Base-by-base conservation (phyloP, 768 basidiomycete species). In the Amanita rimosa region DNA sequence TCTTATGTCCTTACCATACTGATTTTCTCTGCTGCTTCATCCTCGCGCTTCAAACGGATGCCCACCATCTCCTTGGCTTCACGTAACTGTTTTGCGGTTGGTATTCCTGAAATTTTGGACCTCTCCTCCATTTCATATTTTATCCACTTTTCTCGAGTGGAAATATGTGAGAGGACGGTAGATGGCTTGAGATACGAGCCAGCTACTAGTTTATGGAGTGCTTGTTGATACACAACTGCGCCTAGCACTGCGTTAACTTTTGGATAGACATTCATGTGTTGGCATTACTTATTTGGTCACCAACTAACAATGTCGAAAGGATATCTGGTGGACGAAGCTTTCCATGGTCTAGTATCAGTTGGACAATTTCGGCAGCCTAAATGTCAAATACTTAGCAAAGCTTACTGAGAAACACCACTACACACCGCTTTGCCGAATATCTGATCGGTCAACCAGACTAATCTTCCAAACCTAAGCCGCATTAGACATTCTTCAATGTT, bases 401-500 rank as follows among this genome's bases (percentile, higher is more conserved):
- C 44, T 48, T 27, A 31, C 8, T 48, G 34, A 47, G 46, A 37
- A 52, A 6, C 46, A 31, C 14, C 40, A 22, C 38, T 41, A 48
- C 39, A 35, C 22, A 93, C 93, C 62, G 72, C 62, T 54, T 72
- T 70, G 19, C 90, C 92, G 51, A 85, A 83, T 41, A 81, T 61
- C 47, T 80, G 68, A 54, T 81, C 79, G 6, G 90, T 81, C 38
- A 84, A 70, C 69, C 78, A 82, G 19, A 90, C 75, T 57, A 86
- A 92, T 51, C 75, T 76, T 21, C 92, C 93, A 62, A 91, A 95
- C 54, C 92, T 69, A 61, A 91, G 57, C 49, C 93, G 72, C 66
- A 81, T 69, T 31, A 96, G 70, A 61, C 92, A 93, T 59, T 92
- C 90, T 47, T 85, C 78, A 11, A 79, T 67, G 57, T 92, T 91